phyloP scores from a whole-genome alignment of 2,329 filamentous ascomycete species.

The Volutella citrinella region DNA sequence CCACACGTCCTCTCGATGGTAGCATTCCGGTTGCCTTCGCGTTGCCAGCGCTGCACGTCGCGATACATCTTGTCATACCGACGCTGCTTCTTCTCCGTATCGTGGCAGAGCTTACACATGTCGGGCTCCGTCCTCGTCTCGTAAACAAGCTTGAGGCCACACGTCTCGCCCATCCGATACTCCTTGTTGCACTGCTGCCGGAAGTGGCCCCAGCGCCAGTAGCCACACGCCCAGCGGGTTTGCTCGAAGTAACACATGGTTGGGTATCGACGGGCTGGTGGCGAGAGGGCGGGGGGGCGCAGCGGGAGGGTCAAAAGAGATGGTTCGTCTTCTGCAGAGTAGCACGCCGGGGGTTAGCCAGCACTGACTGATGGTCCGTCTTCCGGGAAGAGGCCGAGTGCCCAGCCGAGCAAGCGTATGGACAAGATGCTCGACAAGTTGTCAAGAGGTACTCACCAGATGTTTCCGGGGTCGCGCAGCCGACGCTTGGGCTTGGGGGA shows the following conservation, averaged over 20 bases:
- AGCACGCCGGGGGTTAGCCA: constrained; percentile 2
- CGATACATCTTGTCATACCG: constrained; percentile 70
- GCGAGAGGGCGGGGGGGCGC: constrained; percentile 5
- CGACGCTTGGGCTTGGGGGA: no score
- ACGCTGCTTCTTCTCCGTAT: constrained; percentile 81
- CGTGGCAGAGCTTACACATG: constrained; percentile 82
- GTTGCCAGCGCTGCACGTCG: constrained; percentile 74
- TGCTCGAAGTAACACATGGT: constrained; percentile 96
- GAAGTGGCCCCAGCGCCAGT: constrained; percentile 95
- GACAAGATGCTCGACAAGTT: no score
- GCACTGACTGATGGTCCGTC: constrained; percentile 3
- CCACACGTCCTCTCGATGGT: constrained; percentile 69
- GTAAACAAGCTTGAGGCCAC: constrained; percentile 88
- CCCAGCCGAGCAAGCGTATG: no score
- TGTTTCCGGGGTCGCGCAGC: no score
- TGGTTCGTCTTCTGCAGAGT: constrained; percentile 5
- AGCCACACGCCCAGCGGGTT: constrained; percentile 79
- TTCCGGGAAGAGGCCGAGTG: no score
- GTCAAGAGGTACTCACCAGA: no score
- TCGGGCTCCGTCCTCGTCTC: constrained; percentile 61
- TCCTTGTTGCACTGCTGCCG: constrained; percentile 90
- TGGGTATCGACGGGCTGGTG: constrained; percentile 16
- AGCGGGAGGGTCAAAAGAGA: background rate
- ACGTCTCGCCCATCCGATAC: constrained; percentile 94
- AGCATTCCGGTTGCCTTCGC: constrained; percentile 69